These are phyloP conservation scores for Cyclospora cayetanensis DNA, from an alignment of 169 alveolate genomes.

Conservation along the genomic window DNA sequence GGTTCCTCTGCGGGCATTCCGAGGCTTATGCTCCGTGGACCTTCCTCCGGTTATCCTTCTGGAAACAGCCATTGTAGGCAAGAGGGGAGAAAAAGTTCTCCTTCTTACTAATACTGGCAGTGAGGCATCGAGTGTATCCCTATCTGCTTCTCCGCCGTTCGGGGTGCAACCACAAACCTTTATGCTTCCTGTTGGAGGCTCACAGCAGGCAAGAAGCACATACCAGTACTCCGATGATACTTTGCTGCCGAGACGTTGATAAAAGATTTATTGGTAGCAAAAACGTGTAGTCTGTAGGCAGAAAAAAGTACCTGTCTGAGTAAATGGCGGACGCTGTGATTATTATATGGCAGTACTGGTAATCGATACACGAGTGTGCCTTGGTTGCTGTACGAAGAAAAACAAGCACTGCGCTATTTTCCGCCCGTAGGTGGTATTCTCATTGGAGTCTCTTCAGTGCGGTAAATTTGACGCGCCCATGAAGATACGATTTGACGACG, in stretches of 20 bases:
- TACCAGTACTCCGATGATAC: too few species aligned
- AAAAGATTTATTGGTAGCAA: too few species aligned
- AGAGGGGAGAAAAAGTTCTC: conserved; percentile 44
- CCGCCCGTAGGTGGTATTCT: conserved; percentile 8
- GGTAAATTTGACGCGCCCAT: conserved; percentile 21
- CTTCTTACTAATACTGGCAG: conserved; percentile 57
- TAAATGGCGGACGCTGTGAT: too few species aligned
- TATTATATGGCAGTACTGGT: too few species aligned
- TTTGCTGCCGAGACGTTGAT: too few species aligned
- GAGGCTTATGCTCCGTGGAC: conserved; percentile 62
- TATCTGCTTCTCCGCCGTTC: conserved; percentile 33
- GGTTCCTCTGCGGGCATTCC: conserved; percentile 69
- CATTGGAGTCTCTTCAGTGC: conserved; percentile 37
- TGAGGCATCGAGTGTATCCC: conserved; percentile 12
- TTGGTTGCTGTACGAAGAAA: too few species aligned
- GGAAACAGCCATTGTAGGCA: conserved; percentile 57
- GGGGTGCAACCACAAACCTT: conserved; percentile 28
- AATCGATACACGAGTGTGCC: too few species aligned
- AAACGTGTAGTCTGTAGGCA: too few species aligned
- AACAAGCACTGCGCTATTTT: too few species aligned
- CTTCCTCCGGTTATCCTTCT: conserved; percentile 25
- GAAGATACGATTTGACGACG: conserved; percentile 32
- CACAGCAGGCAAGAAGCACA: conserved; percentile 51
- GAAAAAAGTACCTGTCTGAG: too few species aligned
- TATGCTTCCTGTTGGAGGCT: conserved; percentile 5